These are phyloP conservation scores for Lablab purpureus DNA, from an alignment of 306 rosid genomes.

Conservation along the genomic window DNA sequence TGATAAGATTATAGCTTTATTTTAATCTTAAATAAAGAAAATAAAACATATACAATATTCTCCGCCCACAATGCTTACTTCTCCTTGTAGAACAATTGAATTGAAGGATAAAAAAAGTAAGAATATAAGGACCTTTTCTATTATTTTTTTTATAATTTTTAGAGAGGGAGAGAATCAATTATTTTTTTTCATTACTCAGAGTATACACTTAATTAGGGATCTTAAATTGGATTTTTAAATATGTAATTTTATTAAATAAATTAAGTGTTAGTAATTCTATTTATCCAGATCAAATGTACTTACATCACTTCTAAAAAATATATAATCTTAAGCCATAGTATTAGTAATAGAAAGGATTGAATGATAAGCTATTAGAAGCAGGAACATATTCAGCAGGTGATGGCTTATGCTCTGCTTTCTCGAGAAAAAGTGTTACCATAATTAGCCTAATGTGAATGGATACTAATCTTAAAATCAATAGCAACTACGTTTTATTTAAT, in stretches of 20 bases:
- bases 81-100: neutral
- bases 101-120: neutral
- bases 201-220: no score
- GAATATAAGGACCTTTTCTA: neutral
- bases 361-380: neutral
- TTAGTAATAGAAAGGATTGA: neutral
- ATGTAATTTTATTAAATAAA: no score
- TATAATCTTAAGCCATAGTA: neutral
- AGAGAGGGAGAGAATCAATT: no score
- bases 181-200: no score
- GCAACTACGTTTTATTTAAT: neutral
- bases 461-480: neutral
- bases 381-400: slow-evolving; percentile 8
- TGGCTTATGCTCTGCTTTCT: neutral
- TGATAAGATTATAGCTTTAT: neutral
- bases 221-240: no score
- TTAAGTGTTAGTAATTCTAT: no score
- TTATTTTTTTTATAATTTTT: neutral
- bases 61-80: neutral
- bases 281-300: neutral
- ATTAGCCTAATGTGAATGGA: neutral
- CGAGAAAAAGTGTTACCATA: slow-evolving; percentile 14
- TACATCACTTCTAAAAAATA: neutral
- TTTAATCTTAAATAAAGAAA: neutral
- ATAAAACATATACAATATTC: neutral